A percentile compares a stretch with the other conserved stretches of the same genome.
These are phyloP conservation scores for Ceratocystis destructans DNA, from an alignment of 2,329 filamentous ascomycete genomes.

Conservation along the genomic window DNA sequence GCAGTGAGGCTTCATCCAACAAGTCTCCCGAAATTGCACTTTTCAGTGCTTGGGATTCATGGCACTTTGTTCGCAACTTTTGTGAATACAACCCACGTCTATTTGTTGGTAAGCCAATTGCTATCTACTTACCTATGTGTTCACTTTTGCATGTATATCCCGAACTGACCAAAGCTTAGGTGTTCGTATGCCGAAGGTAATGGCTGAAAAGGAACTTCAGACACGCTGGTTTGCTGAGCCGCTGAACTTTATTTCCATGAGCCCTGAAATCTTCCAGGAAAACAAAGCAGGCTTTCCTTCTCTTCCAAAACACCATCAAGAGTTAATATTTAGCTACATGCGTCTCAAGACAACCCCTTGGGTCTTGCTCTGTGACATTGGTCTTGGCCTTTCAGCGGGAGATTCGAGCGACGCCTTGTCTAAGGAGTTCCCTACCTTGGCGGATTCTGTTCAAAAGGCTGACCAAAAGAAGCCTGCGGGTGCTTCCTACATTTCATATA, in stretches of 20 bases:
- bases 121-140: neutral
- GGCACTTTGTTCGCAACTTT: conserved; percentile 72
- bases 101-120: conserved; percentile 57
- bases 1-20: conserved; percentile 24
- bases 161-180: conserved; percentile 11
- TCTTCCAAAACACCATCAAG: conserved; percentile 48
- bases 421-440: conserved; percentile 54
- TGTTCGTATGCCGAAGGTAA: conserved; percentile 37
- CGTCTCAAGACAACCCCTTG: conserved; percentile 49
- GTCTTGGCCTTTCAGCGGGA: conserved; percentile 30
- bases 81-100: conserved; percentile 76
- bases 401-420: conserved; percentile 24
- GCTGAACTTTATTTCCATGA: conserved; percentile 46
- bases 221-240: conserved; percentile 58
- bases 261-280: conserved; percentile 39
- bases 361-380: conserved; percentile 49
- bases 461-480: conserved; percentile 24
- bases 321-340: conserved; percentile 49
- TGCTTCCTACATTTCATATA: conserved; percentile 55
- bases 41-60: conserved; percentile 81
- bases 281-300: conserved; percentile 50
- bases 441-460: conserved; percentile 42
- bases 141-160: neutral
- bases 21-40: conserved; percentile 46
- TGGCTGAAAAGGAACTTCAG: conserved; percentile 48